Conservation (phyloP, 2,329 filamentous ascomycete species). For the Arthrobotrys sinensis region DNA sequence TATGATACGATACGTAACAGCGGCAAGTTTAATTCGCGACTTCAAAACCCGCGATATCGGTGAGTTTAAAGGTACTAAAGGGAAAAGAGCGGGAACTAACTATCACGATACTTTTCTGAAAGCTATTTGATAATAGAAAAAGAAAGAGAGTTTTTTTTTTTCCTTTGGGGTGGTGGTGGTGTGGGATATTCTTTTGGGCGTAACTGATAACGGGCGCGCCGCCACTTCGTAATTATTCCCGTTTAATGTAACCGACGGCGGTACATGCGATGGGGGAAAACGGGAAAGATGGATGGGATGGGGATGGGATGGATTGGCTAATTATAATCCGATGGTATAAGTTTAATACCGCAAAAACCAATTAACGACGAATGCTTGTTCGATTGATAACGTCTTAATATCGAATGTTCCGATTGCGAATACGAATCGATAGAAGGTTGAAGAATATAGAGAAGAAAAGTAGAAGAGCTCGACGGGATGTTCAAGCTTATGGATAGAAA, state of each 20-base stretch:
- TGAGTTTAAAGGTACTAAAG: background rate
- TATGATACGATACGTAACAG: slow-evolving; percentile 5
- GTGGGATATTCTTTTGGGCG: background rate
- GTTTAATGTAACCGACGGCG: slow-evolving; percentile 17
- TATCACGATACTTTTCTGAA: slow-evolving; percentile 17
- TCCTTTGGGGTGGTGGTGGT: background rate
- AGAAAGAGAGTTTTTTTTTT: background rate
- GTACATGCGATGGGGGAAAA: background rate
- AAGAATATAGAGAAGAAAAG: background rate
- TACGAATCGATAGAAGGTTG: background rate
- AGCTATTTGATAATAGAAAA: slow-evolving; percentile 25
- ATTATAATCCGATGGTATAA: slow-evolving; percentile 15
- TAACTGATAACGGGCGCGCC: slow-evolving; percentile 9
- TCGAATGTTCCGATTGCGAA: slow-evolving; percentile 12
- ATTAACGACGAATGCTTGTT: background rate
- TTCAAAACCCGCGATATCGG: slow-evolving; percentile 17
- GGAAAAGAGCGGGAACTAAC: slow-evolving; percentile 16
- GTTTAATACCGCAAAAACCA: slow-evolving; percentile 15
- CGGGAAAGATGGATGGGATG: background rate
- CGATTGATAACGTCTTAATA: slow-evolving; percentile 3
- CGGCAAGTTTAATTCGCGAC: background rate
- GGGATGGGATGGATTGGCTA: slow-evolving; percentile 12
- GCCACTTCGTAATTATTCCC: slow-evolving; percentile 29
- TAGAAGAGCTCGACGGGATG: slow-evolving; percentile 4
- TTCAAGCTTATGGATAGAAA: background rate